Conservation (phyloP, 1,139 yeast genomes). For the Diutina siamensis region DNA sequence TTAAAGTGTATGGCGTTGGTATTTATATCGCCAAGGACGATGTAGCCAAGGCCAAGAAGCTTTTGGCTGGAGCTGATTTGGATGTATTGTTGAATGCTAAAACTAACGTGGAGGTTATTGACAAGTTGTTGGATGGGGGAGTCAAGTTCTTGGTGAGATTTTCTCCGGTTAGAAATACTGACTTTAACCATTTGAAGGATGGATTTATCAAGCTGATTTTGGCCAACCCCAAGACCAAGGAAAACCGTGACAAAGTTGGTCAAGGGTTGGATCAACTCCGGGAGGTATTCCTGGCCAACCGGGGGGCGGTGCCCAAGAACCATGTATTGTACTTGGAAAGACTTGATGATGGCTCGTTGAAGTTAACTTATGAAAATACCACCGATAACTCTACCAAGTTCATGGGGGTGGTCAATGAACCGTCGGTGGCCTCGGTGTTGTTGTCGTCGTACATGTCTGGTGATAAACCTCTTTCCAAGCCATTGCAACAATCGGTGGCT, state of each 20-base stretch:
- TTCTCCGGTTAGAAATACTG: conserved; percentile 82
- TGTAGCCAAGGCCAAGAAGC: conserved; percentile 36
- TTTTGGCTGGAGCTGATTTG: conserved; percentile 10
- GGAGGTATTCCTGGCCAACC: conserved; percentile 32
- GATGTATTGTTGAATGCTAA: conserved; percentile 7
- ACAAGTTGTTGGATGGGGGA: not conserved
- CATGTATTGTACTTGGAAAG: conserved; percentile 31
- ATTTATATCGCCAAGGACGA: conserved; percentile 50
- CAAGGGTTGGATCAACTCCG: conserved; percentile 48
- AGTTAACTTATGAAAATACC: conserved; percentile 21
- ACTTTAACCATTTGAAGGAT: conserved; percentile 77
- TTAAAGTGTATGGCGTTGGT: conserved; percentile 83
- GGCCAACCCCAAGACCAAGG: conserved; percentile 39
- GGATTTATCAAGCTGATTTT: conserved; percentile 74
- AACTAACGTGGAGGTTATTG: conserved; percentile 5
- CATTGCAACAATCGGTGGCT: conserved; percentile 3
- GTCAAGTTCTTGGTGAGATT: conserved; percentile 14
- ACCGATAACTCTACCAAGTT: conserved; percentile 17
- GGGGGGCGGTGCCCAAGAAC: conserved; percentile 58
- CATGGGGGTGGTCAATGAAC: conserved; percentile 4
- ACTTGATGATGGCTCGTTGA: conserved; percentile 17
- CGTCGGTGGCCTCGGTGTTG: conserved; percentile 1
- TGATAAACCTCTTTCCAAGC: not conserved
- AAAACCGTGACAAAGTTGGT: conserved; percentile 24
- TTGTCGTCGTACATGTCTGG: conserved; percentile 3